Base-by-base conservation (phyloP, 2,329 filamentous ascomycete genomes). In the Ploettnerulaceae sp. region DNA sequence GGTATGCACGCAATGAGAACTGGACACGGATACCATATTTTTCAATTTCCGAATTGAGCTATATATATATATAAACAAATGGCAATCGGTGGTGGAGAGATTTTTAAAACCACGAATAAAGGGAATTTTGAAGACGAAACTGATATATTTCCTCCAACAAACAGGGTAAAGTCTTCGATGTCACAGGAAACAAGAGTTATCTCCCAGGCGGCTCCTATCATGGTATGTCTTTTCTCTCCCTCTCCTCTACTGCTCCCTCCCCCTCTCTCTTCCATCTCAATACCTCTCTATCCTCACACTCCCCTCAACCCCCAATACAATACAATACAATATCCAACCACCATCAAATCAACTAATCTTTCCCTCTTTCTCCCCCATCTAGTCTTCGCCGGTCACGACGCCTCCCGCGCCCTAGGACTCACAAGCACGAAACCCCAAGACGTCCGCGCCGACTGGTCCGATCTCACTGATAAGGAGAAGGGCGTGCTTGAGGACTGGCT, bases 351-450 rank as follows among this genome's bases (percentile, higher is more conserved):
- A 32, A 1, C 34, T 12, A 15, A 36, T 25, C 1, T 17, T 44
- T 20, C 2, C 26, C 24, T 28, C 25, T 28, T 7, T 7, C 25
- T 7, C n/a, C 28, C 15, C 29, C 14, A 28, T 35, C 6, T 57
- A 98, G 93, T 96, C 15, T 97, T 98, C 64, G 86, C 89, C 2
- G 93, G 93, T 51, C 94, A 95, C 64, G 93, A 98, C 62, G 86
- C 93, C 18, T 97, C 91, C n/a, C 81, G 88, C 52, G 93, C 89
- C 5, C 77, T 98, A 1, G 93, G 82, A 9, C 83, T 82, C 66
- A 93, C 89, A 1, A 95, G 89, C 5, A 81, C 90, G 38, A 94
- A 95, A 66, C 67, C 76, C 4, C 87, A 93, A 60, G 89, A 97
- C 57, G 90, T 88, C 54, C 72, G 72, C 24, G 72, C 91, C 2